A percentile compares a stretch with the other conserved stretches of the same genome.
Conservation (phyloP, 1,284 basidiomycete genomes). For the Heterobasidion parviporum region DNA sequence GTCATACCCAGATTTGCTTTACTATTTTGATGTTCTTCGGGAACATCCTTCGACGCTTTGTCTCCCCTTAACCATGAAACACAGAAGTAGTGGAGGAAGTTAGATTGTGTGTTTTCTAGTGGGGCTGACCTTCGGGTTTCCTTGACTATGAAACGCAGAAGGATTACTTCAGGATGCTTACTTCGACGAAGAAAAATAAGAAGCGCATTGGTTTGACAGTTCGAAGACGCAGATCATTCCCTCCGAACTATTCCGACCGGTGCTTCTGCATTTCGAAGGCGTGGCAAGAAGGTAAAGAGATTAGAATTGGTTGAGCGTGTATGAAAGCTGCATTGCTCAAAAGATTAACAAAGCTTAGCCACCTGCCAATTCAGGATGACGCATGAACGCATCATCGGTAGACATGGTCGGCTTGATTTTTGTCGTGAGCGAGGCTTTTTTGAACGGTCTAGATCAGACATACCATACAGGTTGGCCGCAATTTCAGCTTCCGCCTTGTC, state of each 20-base stretch:
- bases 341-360: background rate
- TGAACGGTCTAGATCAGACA: constrained; percentile 19
- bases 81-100: background rate
- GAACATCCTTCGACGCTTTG: background rate
- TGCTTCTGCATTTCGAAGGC: too few species aligned
- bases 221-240: too few species aligned
- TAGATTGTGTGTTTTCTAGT: background rate
- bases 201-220: too few species aligned
- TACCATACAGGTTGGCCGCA: constrained; percentile 85
- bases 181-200: background rate
- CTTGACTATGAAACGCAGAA: background rate
- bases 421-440: constrained; percentile 10
- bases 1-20: too few species aligned
- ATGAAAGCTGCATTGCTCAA: background rate
- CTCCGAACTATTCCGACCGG: too few species aligned
- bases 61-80: background rate
- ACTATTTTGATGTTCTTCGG: background rate
- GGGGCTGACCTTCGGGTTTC: background rate
- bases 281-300: too few species aligned
- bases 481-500: constrained; percentile 96
- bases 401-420: constrained; percentile 47
- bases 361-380: background rate
- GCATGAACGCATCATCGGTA: constrained; percentile 36
- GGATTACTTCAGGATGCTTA: background rate
- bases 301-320: too few species aligned